Conservation (phyloP, 176 grass and related monocot genomes). For the Carex kokanica region DNA sequence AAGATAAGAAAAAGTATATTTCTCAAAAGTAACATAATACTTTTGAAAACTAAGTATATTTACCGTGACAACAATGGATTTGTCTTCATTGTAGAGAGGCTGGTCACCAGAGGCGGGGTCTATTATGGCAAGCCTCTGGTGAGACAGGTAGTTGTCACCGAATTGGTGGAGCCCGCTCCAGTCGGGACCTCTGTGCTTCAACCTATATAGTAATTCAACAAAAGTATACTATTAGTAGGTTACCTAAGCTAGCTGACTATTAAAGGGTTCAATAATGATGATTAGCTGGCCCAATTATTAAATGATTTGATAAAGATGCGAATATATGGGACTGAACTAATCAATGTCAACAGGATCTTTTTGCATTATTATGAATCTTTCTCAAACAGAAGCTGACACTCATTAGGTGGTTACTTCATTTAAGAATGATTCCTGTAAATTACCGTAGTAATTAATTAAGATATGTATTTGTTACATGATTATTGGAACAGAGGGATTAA, state of each 20-base stretch:
- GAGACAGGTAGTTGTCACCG: constrained; percentile 73
- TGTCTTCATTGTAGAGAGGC: constrained; percentile 84
- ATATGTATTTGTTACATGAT: neutral
- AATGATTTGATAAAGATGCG: neutral
- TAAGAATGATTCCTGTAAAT: too few relatives aligned
- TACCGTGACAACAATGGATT: constrained; percentile 83
- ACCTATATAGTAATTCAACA: constrained; percentile 34
- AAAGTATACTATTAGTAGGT: neutral
- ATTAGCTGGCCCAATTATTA: neutral
- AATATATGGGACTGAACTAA: neutral
- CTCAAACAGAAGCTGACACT: neutral
- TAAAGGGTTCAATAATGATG: neutral
- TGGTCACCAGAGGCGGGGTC: constrained; percentile 92
- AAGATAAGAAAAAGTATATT: neutral
- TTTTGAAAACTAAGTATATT: neutral
- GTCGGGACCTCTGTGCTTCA: constrained; percentile 85
- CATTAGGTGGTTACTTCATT: too few relatives aligned
- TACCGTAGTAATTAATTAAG: neutral
- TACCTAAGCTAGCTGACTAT: neutral
- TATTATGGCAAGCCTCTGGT: constrained; percentile 84
- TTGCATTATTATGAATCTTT: neutral
- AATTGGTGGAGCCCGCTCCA: constrained; percentile 87
- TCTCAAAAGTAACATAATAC: neutral
- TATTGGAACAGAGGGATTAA: constrained; percentile 8
- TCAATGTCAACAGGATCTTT: neutral